Conservation (phyloP, 2,329 filamentous ascomycete genomes). For the Rutstroemia sp. region DNA sequence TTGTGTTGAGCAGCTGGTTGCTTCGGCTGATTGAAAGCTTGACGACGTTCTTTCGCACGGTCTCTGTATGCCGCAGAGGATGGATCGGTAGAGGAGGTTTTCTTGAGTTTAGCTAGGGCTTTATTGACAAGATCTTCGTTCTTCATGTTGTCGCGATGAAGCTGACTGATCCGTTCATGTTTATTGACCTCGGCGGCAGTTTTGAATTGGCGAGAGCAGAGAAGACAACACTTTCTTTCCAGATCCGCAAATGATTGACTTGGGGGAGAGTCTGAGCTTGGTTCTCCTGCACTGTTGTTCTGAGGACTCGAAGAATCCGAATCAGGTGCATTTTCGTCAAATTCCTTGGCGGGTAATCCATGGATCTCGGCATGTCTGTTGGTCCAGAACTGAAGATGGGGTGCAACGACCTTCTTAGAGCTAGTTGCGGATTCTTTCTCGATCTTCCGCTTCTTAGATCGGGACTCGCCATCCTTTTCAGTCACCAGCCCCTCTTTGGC, state of each 20-base stretch:
- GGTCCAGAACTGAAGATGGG: conserved; percentile 65
- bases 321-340: conserved; percentile 25
- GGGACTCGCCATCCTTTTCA: conserved; percentile 29
- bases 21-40: conserved; percentile 53
- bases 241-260: conserved; percentile 54
- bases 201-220: conserved; percentile 54
- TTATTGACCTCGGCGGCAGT: conserved; percentile 45
- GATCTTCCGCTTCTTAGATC: conserved; percentile 48
- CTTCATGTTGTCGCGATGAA: conserved; percentile 48
- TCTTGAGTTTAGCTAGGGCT: conserved; percentile 32
- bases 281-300: conserved; percentile 11
- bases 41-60: conserved; percentile 58
- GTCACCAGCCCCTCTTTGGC: conserved; percentile 30
- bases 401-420: conserved; percentile 43
- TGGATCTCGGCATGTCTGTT: conserved; percentile 63
- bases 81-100: conserved; percentile 17
- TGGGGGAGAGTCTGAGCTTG: conserved; percentile 30
- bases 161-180: conserved; percentile 51
- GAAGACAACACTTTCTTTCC: conserved; percentile 49
- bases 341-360: conserved; percentile 38
- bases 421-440: conserved; percentile 33
- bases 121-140: conserved; percentile 39
- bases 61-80: conserved; percentile 36
- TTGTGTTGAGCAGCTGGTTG: conserved; percentile 39
- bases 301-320: conserved; percentile 10